Evolutionary conservation across 345 rosid genomes (phyloP).

Genomic region (Acer yangbiense): DNA sequence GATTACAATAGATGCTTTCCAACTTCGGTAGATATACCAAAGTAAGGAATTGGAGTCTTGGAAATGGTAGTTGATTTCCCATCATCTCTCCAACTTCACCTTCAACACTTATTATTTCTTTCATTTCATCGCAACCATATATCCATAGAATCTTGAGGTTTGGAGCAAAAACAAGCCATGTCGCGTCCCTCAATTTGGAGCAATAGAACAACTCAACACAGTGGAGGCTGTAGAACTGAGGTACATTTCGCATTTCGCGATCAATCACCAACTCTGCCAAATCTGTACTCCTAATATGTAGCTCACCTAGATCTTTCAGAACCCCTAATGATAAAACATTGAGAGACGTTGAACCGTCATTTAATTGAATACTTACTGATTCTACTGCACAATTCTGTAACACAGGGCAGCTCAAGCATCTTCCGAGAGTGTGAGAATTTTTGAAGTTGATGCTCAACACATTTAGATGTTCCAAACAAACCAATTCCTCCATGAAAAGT

Average conservation of each 20-base stretch:
- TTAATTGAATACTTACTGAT: not conserved
- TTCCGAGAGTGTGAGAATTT: not conserved
- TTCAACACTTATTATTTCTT: conserved; percentile 20
- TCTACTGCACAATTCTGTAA: not conserved
- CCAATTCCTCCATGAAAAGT: conserved; percentile 5
- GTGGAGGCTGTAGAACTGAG: not conserved
- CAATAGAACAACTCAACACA: not conserved
- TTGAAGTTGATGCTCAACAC: not conserved
- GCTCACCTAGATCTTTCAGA: not conserved
- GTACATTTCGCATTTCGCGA: not conserved
- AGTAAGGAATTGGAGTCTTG: conserved; percentile 15
- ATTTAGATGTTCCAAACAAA: conserved; percentile 5
- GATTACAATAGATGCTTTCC: conserved; percentile 21
- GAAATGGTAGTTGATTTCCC: conserved; percentile 1
- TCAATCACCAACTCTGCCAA: conserved; percentile 9
- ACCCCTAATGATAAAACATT: conserved; percentile 2
- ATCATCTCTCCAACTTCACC: not conserved
- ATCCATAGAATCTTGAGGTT: conserved; percentile 12
- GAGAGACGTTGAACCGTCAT: not conserved
- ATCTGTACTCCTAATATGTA: not conserved
- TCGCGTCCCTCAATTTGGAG: conserved; percentile 10
- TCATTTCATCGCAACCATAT: conserved; percentile 8
- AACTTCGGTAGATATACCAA: not conserved
- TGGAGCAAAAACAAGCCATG: conserved; percentile 29
- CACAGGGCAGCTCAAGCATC: not conserved